Evolutionary conservation across 805 yeast species (phyloP).

Genomic region (Grigorovia humatica): DNA sequence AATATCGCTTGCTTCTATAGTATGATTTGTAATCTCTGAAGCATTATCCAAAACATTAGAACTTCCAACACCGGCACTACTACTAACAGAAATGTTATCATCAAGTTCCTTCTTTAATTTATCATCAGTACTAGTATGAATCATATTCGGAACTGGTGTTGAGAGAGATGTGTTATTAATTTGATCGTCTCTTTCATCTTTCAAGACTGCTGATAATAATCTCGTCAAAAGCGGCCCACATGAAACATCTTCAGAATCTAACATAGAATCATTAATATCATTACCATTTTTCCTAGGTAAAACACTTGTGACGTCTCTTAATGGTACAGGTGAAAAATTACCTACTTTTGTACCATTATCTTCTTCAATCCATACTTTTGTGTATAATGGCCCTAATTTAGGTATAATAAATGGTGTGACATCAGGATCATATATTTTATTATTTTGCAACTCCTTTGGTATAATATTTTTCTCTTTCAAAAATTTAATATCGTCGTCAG

Average conservation of each 20-base stretch:
- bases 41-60: background rate
- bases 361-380: constrained; percentile 80
- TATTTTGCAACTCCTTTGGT: constrained; percentile 35
- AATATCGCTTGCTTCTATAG: background rate
- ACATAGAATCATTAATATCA: constrained; percentile 40
- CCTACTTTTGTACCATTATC: constrained; percentile 43
- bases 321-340: constrained; percentile 36
- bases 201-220: constrained; percentile 65
- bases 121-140: background rate
- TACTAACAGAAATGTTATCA: background rate
- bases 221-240: constrained; percentile 90
- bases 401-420: constrained; percentile 74
- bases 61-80: background rate
- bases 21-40: background rate
- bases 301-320: constrained; percentile 33
- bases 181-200: constrained; percentile 14
- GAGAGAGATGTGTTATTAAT: background rate
- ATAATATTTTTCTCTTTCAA: constrained; percentile 51
- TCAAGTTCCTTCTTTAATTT: background rate
- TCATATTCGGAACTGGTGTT: background rate
- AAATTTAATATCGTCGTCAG: constrained; percentile 74
- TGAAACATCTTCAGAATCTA: constrained; percentile 67
- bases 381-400: constrained; percentile 71
- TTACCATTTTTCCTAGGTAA: constrained; percentile 53
- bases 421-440: constrained; percentile 48